These are phyloP conservation scores for Choiromyces venosus DNA, from an alignment of 495 filamentous ascomycete species.

Conservation along the genomic window DNA sequence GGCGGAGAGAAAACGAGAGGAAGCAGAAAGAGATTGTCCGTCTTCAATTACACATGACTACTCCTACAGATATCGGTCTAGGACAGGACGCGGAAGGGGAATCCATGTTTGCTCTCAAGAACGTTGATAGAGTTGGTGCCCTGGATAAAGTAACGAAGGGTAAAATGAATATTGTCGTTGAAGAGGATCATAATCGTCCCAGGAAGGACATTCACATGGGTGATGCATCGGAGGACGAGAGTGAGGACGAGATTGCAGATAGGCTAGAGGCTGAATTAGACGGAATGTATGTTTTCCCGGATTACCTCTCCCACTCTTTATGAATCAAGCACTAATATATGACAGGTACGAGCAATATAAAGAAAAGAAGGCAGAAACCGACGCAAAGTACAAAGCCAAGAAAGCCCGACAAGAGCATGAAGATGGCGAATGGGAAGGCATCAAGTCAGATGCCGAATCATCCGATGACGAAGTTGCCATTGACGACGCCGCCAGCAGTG, in stretches of 20 bases:
- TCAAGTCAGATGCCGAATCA: conserved; percentile 63
- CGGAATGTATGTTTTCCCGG: conserved; percentile 46
- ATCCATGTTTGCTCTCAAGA: conserved; percentile 74
- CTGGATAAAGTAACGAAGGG: conserved; percentile 67
- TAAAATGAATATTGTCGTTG: conserved; percentile 60
- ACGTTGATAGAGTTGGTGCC: conserved; percentile 67
- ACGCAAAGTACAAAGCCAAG: conserved; percentile 84
- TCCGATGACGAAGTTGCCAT: conserved; percentile 50
- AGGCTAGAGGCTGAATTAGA: conserved; percentile 78
- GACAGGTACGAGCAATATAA: conserved; percentile 69
- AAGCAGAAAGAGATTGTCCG: conserved; percentile 85
- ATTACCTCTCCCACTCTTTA: neutral
- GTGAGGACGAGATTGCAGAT: conserved; percentile 70
- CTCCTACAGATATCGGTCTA: conserved; percentile 91
- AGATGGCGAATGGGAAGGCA: conserved; percentile 86
- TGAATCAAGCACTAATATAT: neutral
- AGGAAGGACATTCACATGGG: conserved; percentile 56
- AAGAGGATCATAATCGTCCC: conserved; percentile 50
- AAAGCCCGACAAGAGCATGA: conserved; percentile 74
- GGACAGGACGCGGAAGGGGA: conserved; percentile 75
- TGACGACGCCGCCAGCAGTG: conserved; percentile 53
- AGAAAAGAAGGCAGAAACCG: conserved; percentile 66
- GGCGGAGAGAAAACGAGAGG: conserved; percentile 77
- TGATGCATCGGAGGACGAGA: conserved; percentile 56
- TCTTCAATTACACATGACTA: conserved; percentile 94